Evolutionary conservation across 495 filamentous ascomycete species (phyloP).

Genomic region (Penicillium pulvis): DNA sequence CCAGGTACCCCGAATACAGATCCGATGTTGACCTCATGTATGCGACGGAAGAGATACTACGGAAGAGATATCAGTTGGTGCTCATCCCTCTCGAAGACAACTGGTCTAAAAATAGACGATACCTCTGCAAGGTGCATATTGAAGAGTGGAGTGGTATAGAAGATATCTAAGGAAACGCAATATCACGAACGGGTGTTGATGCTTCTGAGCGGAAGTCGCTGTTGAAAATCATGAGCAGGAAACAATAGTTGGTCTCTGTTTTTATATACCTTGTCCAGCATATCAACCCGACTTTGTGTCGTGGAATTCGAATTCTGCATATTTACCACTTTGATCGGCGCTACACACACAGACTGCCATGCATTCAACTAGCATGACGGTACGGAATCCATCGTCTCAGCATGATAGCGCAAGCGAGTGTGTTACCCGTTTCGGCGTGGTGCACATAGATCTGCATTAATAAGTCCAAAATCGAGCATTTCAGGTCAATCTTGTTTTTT

Average conservation of each 20-base stretch:
- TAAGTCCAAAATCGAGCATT: neutral
- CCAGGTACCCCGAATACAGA: slow-evolving; percentile 70
- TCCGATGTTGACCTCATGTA: slow-evolving; percentile 66
- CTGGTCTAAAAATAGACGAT: neutral
- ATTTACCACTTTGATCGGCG: too few relatives aligned
- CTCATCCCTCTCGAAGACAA: neutral
- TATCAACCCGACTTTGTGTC: too few relatives aligned
- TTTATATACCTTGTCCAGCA: too few relatives aligned
- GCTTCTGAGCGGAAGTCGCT: neutral
- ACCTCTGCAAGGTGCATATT: neutral
- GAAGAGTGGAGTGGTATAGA: too few relatives aligned
- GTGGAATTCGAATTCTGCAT: too few relatives aligned
- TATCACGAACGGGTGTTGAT: neutral
- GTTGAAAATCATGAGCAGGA: neutral
- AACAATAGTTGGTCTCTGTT: too few relatives aligned
- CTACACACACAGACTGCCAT: too few relatives aligned
- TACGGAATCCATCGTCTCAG: too few relatives aligned
- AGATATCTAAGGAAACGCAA: neutral
- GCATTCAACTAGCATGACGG: too few relatives aligned
- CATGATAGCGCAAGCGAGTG: neutral
- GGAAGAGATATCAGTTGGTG: neutral
- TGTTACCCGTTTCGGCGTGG: neutral
- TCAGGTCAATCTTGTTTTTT: neutral
- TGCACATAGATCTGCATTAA: neutral
- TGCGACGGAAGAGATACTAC: slow-evolving; percentile 67